Conservation (phyloP, 2,329 filamentous ascomycete genomes). For the Phialocephala subalpina region DNA sequence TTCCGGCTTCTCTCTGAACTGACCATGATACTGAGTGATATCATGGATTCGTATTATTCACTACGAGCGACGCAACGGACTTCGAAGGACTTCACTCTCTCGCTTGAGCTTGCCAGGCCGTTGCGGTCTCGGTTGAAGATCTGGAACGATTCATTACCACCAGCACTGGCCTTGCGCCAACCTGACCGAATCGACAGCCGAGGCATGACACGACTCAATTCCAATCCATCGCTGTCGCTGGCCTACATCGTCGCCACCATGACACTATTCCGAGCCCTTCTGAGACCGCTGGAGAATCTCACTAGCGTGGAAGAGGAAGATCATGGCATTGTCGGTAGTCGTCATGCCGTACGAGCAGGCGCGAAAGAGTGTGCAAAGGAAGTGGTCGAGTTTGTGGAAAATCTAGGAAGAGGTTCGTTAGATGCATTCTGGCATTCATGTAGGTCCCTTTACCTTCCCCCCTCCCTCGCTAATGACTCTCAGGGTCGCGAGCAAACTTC, state of each 20-base stretch:
- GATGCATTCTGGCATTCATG: conserved; percentile 45
- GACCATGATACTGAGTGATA: conserved; percentile 44
- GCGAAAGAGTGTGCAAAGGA: conserved; percentile 44
- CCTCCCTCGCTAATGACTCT: neutral
- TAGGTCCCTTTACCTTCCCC: conserved; percentile 20
- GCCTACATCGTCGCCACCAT: conserved; percentile 47
- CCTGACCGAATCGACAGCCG: conserved; percentile 35
- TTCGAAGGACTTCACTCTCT: conserved; percentile 41
- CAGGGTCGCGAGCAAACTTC: conserved; percentile 45
- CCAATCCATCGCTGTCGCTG: conserved; percentile 44
- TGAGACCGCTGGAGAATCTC: conserved; percentile 43
- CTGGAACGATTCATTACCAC: conserved; percentile 45
- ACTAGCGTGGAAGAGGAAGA: conserved; percentile 38
- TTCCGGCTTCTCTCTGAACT: conserved; percentile 42
- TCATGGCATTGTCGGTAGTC: conserved; percentile 32
- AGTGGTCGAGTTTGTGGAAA: conserved; percentile 44
- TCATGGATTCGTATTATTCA: conserved; percentile 44
- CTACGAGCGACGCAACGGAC: conserved; percentile 42
- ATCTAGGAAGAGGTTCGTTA: conserved; percentile 38
- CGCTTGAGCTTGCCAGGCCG: conserved; percentile 41
- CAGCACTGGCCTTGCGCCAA: conserved; percentile 34
- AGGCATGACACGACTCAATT: conserved; percentile 39
- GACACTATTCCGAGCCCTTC: conserved; percentile 45
- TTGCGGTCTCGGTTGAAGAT: conserved; percentile 40
- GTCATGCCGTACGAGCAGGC: conserved; percentile 39